Evolutionary conservation across 495 filamentous ascomycete species (phyloP).

Genomic region (Talaromyces thailandensis): DNA sequence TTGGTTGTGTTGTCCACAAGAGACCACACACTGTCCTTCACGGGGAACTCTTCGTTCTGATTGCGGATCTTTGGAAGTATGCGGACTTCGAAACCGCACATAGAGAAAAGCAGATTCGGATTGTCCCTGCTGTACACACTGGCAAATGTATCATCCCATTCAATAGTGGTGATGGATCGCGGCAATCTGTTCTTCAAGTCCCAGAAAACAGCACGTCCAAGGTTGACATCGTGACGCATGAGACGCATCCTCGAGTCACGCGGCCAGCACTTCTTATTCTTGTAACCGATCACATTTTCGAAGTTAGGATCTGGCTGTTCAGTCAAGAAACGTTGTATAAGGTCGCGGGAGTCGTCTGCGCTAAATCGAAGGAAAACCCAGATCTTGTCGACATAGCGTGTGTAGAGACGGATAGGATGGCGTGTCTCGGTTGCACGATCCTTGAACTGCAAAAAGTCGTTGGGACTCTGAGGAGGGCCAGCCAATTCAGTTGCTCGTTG

Average conservation of each 20-base stretch:
- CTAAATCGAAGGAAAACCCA: slow-evolving; percentile 96
- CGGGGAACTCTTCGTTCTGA: slow-evolving; percentile 89
- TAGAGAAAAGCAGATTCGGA: slow-evolving; percentile 93
- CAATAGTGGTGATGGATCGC: slow-evolving; percentile 89
- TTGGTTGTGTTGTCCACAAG: slow-evolving; percentile 93
- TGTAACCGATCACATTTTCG: slow-evolving; percentile 97
- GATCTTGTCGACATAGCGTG: slow-evolving; percentile 94
- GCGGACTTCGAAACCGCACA: slow-evolving; percentile 97
- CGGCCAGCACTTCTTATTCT: slow-evolving; percentile 99
- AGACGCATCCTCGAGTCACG: slow-evolving; percentile 94
- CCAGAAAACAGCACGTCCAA: slow-evolving; percentile 98
- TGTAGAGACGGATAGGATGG: slow-evolving; percentile 94
- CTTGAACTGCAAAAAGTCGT: slow-evolving; percentile 96
- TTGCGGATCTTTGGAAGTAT: slow-evolving; percentile 96
- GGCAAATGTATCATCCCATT: slow-evolving; percentile 99
- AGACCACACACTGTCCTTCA: slow-evolving; percentile 98
- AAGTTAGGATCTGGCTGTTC: slow-evolving; percentile 99
- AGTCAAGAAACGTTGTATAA: slow-evolving; percentile 96
- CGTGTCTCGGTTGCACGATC: slow-evolving; percentile 83
- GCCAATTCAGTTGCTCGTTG: slow-evolving; percentile 96
- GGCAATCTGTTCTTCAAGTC: slow-evolving; percentile 96
- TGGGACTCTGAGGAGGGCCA: slow-evolving; percentile 89
- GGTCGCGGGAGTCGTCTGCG: slow-evolving; percentile 87
- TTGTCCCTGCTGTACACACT: slow-evolving; percentile 99
- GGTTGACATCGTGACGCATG: slow-evolving; percentile 98